Conservation (phyloP, 768 basidiomycete genomes). For the Terana coerulea region DNA sequence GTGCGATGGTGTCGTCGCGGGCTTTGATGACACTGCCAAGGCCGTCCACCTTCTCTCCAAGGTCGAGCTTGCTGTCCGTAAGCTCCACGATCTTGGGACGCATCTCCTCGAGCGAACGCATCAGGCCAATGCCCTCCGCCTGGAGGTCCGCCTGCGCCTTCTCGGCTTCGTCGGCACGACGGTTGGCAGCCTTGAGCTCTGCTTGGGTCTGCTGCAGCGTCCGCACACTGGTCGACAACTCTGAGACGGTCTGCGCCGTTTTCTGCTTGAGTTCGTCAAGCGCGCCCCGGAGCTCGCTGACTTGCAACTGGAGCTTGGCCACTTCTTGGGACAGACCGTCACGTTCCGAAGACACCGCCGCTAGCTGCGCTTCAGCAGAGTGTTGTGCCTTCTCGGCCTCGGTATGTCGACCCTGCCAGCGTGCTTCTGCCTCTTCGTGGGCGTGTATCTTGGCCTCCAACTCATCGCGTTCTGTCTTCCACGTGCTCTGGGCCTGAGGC, state of each 20-base stretch:
- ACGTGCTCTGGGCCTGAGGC: conserved; percentile 47
- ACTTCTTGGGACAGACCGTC: conserved; percentile 48
- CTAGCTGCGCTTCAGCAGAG: conserved; percentile 39
- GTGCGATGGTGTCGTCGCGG: conserved; percentile 53
- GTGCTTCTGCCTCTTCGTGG: conserved; percentile 39
- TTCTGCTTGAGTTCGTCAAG: conserved; percentile 56
- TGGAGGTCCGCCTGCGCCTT: conserved; percentile 69
- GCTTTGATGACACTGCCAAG: conserved; percentile 51
- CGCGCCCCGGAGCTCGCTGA: conserved; percentile 41
- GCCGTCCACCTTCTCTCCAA: conserved; percentile 58
- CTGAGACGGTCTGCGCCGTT: conserved; percentile 50
- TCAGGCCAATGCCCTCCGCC: conserved; percentile 69
- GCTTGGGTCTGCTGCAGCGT: conserved; percentile 57
- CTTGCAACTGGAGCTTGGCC: conserved; percentile 43
- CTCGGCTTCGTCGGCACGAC: conserved; percentile 75
- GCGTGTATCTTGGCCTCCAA: conserved; percentile 45
- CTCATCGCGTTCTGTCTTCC: conserved; percentile 60
- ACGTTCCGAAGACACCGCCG: conserved; percentile 41
- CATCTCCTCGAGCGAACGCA: conserved; percentile 84
- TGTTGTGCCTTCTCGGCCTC: conserved; percentile 41
- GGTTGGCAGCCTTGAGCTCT: conserved; percentile 60
- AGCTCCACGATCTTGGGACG: conserved; percentile 81
- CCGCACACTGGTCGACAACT: conserved; percentile 49
- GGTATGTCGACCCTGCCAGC: conserved; percentile 46
- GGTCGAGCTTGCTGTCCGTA: conserved; percentile 65